These are phyloP conservation scores for Calonectria pseudoturangicola DNA, from an alignment of 2,329 filamentous ascomycete genomes.

Conservation along the genomic window DNA sequence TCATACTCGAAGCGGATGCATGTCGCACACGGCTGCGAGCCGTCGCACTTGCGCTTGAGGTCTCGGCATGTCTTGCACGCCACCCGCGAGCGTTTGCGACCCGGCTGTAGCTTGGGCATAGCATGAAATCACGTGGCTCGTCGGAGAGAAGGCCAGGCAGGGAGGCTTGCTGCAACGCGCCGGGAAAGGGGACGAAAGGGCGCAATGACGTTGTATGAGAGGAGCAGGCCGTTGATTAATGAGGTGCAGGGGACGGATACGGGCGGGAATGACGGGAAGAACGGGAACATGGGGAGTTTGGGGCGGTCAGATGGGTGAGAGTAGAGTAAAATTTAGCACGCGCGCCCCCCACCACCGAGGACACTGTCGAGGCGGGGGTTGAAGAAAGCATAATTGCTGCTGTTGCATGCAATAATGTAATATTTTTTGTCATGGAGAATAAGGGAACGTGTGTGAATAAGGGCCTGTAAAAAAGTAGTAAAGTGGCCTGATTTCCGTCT, in stretches of 20 bases:
- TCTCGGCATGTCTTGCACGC: conserved; percentile 72
- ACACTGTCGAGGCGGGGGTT: not conserved
- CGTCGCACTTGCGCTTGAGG: conserved; percentile 75
- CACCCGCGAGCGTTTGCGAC: conserved; percentile 63
- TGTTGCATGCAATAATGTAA: not conserved
- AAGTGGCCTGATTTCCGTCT: too few relatives aligned
- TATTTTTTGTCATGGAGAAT: too few relatives aligned
- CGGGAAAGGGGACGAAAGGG: not conserved
- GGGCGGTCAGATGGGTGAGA: conserved; percentile 2
- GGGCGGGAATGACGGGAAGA: conserved; percentile 16
- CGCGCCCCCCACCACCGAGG: not conserved
- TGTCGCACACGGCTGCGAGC: conserved; percentile 70
- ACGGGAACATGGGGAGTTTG: not conserved
- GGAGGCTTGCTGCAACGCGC: too few relatives aligned
- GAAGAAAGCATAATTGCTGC: conserved; percentile 5
- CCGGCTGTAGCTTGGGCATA: conserved; percentile 46
- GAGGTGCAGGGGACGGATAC: conserved; percentile 10
- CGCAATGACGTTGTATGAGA: conserved; percentile 13
- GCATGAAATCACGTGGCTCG: not conserved
- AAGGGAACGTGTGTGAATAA: too few relatives aligned
- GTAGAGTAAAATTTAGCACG: not conserved
- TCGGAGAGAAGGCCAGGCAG: too few relatives aligned
- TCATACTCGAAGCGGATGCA: conserved; percentile 73
- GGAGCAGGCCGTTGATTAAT: conserved; percentile 6
- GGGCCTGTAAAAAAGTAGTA: too few relatives aligned